phyloP scores from a whole-genome alignment of 1,284 basidiomycete species.

The Termitomyces sp. region DNA sequence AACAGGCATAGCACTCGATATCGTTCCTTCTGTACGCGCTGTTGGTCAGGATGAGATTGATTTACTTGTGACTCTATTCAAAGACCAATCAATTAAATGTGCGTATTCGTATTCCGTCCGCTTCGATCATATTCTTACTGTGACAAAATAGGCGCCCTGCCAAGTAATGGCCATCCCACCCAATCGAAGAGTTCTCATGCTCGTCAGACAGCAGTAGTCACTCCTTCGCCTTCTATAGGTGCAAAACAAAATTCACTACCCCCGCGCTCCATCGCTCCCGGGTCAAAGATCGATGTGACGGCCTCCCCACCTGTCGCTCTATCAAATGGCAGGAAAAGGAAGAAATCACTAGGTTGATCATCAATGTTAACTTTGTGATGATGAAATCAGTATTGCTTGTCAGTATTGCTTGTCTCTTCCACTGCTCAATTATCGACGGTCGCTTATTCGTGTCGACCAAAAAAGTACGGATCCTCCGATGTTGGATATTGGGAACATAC shows the following conservation, averaged over 20 bases:
- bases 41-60: conserved; percentile 46
- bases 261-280: conserved; percentile 9
- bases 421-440: too few relatives aligned
- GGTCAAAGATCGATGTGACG: conserved; percentile 3
- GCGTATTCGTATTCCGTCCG: conserved; percentile 8
- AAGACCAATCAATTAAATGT: conserved; percentile 43
- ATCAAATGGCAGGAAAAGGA: conserved; percentile 39
- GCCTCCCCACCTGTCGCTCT: conserved; percentile 21
- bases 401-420: too few relatives aligned
- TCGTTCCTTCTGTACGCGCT: conserved; percentile 22
- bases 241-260: conserved; percentile 12
- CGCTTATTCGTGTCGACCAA: too few relatives aligned
- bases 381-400: neutral
- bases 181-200: neutral
- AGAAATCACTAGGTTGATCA: conserved; percentile 30
- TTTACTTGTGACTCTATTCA: conserved; percentile 47
- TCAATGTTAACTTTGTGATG: neutral
- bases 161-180: conserved; percentile 1
- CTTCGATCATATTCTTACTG: neutral
- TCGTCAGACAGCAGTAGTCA: neutral
- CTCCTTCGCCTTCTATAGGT: neutral
- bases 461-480: too few relatives aligned
- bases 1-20: conserved; percentile 7
- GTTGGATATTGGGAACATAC: too few relatives aligned
- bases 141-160: conserved; percentile 1